These are phyloP conservation scores for Nannochloropsis salina DNA, from an alignment of 108 stramenopile species.

Conservation along the genomic window DNA sequence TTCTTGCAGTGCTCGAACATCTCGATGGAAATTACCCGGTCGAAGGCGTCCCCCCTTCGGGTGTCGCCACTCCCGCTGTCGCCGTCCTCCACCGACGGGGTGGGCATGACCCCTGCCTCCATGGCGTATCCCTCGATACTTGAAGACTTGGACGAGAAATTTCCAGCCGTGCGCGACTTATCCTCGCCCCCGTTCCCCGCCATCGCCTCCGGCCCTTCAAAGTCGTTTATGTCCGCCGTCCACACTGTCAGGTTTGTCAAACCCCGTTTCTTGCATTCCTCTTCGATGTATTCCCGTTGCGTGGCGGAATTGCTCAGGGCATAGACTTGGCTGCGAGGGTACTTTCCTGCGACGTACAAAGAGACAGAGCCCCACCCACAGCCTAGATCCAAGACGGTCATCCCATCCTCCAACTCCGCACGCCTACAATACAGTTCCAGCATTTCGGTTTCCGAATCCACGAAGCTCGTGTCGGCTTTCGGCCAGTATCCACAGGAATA, in stretches of 20 bases:
- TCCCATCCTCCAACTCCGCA: conserved; percentile 73
- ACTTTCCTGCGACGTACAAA: conserved; percentile 59
- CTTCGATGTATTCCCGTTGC: conserved; percentile 78
- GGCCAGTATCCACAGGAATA: conserved; percentile 76
- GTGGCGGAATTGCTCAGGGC: conserved; percentile 69
- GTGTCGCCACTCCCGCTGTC: background rate
- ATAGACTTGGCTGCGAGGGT: conserved; percentile 49
- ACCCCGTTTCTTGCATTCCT: conserved; percentile 57
- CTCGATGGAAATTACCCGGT: conserved; percentile 81
- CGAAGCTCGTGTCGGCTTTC: conserved; percentile 56
- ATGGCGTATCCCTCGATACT: no score
- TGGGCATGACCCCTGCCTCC: no score
- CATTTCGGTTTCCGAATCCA: conserved; percentile 75
- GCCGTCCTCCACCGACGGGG: background rate
- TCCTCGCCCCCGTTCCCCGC: background rate
- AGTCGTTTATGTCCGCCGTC: conserved; percentile 59
- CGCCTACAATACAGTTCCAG: conserved; percentile 74
- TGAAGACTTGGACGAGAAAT: no score
- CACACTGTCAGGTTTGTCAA: conserved; percentile 75
- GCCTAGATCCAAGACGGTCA: conserved; percentile 67
- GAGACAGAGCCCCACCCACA: conserved; percentile 96
- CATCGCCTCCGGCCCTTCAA: background rate
- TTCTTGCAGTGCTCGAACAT: conserved; percentile 99
- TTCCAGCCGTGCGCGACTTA: background rate
- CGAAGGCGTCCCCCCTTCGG: conserved; percentile 51